These are phyloP conservation scores for Notholithocarpus densiflorus DNA, from an alignment of 306 rosid species.

Conservation along the genomic window DNA sequence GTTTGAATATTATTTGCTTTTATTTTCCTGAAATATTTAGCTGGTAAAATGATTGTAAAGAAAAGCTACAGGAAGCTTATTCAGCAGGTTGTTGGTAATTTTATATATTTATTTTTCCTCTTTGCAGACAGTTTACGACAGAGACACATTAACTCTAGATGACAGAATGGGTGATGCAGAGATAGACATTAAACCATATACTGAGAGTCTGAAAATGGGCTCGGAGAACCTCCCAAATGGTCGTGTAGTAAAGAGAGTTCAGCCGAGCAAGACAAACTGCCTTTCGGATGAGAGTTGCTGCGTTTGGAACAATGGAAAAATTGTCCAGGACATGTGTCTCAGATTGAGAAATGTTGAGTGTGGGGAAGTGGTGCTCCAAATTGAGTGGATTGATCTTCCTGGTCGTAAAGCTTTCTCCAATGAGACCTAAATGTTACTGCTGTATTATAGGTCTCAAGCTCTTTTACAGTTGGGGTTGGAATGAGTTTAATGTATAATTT, in stretches of 20 bases:
- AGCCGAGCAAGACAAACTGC: slow-evolving; percentile 47
- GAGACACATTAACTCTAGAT: slow-evolving; percentile 60
- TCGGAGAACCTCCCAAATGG: slow-evolving; percentile 59
- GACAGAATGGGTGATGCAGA: slow-evolving; percentile 88
- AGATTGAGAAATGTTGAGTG: slow-evolving; percentile 69
- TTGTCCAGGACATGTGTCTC: slow-evolving; percentile 66
- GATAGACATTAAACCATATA: slow-evolving; percentile 66
- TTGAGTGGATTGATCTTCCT: slow-evolving; percentile 59
- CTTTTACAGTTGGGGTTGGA: too few relatives aligned
- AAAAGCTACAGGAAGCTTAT: background rate
- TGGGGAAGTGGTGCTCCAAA: slow-evolving; percentile 58
- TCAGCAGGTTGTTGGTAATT: background rate
- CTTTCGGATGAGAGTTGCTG: slow-evolving; percentile 70
- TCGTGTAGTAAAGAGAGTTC: slow-evolving; percentile 51
- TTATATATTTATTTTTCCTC: background rate
- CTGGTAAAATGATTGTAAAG: background rate
- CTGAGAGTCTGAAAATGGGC: slow-evolving; percentile 43
- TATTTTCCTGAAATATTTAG: background rate
- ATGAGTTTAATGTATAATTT: background rate
- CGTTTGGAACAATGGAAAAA: slow-evolving; percentile 51
- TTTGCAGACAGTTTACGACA: slow-evolving; percentile 63
- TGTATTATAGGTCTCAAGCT: background rate
- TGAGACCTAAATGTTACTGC: background rate
- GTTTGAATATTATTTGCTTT: background rate
- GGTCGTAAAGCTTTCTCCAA: slow-evolving; percentile 40